Evolutionary conservation across 2,329 filamentous ascomycete genomes (phyloP), one percentile per base, ranked within the genome.

Genomic region (Leptographium procerum): DNA sequence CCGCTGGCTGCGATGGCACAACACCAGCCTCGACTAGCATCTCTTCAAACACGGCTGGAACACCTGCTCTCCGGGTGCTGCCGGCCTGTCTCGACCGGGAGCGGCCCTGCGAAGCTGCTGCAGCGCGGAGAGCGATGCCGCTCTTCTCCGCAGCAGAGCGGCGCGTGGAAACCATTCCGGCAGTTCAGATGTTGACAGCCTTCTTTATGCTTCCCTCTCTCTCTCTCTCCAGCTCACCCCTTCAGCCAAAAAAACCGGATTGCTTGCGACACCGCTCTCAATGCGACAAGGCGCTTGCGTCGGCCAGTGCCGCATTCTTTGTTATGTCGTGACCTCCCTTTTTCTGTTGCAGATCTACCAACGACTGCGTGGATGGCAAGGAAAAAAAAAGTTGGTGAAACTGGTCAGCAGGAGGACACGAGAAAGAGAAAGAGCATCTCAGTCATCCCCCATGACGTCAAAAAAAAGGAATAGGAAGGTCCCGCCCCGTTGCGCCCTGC

Each of bases 11-110:
- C 7, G 11, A 13, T 14, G 24, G 57, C 5, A 31, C 48, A 7
- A 61, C 59, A 2, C 64, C 65, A 0, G 60, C 64, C 24, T 66
- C 65, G 1, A 50, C 56, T 24, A 66, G 61, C 63, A 66, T 50
- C 29, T 63, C 62, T 11, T 53, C 62, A 24, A 61, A 63, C 4
- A 62, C 61, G 3, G 43, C 55, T 9, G 61, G 62, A 28, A 60
- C 9, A 4, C 31, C 51, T 13, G 24, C 48, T 4, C 16, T 22
- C 28, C 2, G 26, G n/a, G n/a, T n/a, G 2, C 11, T 50, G 19
- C 14, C 29, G 26, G n/a, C 24, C 40, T 31, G n/a, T 24, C 24
- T 19, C 19, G 11, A 33, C 40, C 14, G 47, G 34, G 45, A 48
- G 24, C 22, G 56, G 56, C 57, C 53, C 60, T 0, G 61, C 43